Percentiles rank a stretch among this genome's conserved stretches.
phyloP scores from a whole-genome alignment of 208 protist genomes.

The Trypanosoma platydactyli region DNA sequence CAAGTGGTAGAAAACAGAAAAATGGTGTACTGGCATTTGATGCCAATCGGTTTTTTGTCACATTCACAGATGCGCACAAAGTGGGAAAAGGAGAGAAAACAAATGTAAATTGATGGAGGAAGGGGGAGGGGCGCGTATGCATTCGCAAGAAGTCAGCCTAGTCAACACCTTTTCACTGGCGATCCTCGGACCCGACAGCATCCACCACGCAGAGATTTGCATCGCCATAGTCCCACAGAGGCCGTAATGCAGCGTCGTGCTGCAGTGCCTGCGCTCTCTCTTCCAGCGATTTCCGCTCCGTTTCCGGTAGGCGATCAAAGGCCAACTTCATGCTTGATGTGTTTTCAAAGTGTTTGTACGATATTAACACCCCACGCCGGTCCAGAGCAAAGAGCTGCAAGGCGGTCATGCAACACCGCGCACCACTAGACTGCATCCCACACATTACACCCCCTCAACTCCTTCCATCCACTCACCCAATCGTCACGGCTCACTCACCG shows the following conservation, averaged over 20 bases:
- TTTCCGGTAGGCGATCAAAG: constrained; percentile 31
- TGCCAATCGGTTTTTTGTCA: no score
- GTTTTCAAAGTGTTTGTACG: constrained; percentile 40
- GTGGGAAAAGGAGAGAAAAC: no score
- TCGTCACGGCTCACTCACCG: neutral
- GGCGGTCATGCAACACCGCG: constrained; percentile 20
- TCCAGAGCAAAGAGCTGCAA: constrained; percentile 51
- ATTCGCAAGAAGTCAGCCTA: neutral
- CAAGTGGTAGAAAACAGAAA: no score
- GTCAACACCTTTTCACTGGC: no score
- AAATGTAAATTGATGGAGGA: no score
- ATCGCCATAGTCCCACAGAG: constrained; percentile 30
- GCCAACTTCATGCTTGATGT: constrained; percentile 19
- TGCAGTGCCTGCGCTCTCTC: constrained; percentile 19
- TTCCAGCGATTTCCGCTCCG: constrained; percentile 26
- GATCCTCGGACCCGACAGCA: neutral
- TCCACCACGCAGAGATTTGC: constrained; percentile 28
- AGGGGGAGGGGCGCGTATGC: no score
- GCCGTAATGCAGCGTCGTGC: constrained; percentile 30
- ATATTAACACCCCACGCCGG: constrained; percentile 27
- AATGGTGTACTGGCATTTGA: no score
- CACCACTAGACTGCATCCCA: constrained; percentile 15
- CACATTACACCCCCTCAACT: neutral
- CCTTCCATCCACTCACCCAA: neutral
- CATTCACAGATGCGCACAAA: no score